Evolutionary conservation across 106 monocot genomes (phyloP).

Genomic region (Chionographis japonica): DNA sequence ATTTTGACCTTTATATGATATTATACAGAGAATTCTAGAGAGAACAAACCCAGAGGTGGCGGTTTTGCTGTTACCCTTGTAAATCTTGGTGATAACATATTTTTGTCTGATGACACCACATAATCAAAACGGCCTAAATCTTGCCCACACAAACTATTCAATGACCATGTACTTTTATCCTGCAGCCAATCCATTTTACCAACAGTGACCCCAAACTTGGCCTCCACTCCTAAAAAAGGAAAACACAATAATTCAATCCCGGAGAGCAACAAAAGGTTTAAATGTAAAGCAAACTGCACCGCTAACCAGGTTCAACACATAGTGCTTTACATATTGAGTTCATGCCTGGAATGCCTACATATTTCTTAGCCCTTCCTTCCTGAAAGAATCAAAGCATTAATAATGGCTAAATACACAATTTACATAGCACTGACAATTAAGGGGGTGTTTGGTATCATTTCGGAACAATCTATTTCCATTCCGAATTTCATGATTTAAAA

Average conservation of each 20-base stretch:
- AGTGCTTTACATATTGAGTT: constrained; percentile 54
- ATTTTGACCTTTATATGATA: background rate
- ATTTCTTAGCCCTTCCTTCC: constrained; percentile 31
- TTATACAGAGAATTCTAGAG: constrained; percentile 3
- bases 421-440: background rate
- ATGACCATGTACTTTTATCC: constrained; percentile 30
- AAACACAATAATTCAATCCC: background rate
- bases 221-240: constrained; percentile 35
- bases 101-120: constrained; percentile 54
- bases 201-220: constrained; percentile 59
- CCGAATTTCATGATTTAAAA: too few relatives aligned
- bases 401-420: background rate
- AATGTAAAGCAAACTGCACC: constrained; percentile 1
- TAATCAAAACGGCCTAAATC: constrained; percentile 50
- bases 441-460: too few relatives aligned
- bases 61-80: constrained; percentile 31
- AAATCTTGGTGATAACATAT: constrained; percentile 47
- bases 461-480: too few relatives aligned
- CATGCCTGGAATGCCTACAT: constrained; percentile 47
- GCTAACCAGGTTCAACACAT: constrained; percentile 50
- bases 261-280: constrained; percentile 1
- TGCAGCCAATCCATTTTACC: constrained; percentile 52
- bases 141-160: constrained; percentile 46
- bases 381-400: constrained; percentile 16
- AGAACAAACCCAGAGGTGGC: constrained; percentile 54